A percentile compares a stretch with the other conserved stretches of the same genome.
phyloP scores from a whole-genome alignment of 352 stramenopile genomes.

The Phytophthora brassicae region DNA sequence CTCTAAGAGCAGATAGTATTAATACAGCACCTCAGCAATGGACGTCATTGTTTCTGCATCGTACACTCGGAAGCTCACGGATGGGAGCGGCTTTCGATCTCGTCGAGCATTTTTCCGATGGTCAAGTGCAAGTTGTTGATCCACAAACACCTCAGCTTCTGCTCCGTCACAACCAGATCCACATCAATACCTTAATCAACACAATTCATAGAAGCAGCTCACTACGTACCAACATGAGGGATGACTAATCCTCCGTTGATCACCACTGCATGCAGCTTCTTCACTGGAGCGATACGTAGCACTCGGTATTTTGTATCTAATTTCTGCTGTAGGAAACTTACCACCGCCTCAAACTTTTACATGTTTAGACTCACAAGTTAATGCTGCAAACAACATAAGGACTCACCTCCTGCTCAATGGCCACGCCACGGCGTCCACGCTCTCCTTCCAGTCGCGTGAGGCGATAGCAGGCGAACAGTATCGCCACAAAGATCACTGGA shows the following conservation, averaged over 20 bases:
- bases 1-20: too few relatives aligned
- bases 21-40: constrained; percentile 37
- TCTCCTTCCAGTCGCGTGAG: constrained; percentile 57
- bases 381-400: neutral
- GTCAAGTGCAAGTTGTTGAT: constrained; percentile 35
- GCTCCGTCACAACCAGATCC: neutral
- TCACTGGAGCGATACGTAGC: constrained; percentile 33
- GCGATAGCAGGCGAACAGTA: constrained; percentile 62
- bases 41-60: constrained; percentile 41
- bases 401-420: constrained; percentile 46
- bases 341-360: constrained; percentile 52
- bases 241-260: constrained; percentile 54
- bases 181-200: constrained; percentile 1
- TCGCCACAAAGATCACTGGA: constrained; percentile 60
- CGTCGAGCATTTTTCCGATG: constrained; percentile 23
- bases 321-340: constrained; percentile 42
- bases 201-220: neutral
- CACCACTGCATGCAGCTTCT: constrained; percentile 45
- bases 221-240: constrained; percentile 54
- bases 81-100: constrained; percentile 5
- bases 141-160: constrained; percentile 59
- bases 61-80: constrained; percentile 44
- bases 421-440: constrained; percentile 25
- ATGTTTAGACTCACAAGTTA: neutral
- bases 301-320: constrained; percentile 61